Evolutionary conservation across 148 eudicot genomes (phyloP), one percentile per base, ranked within the genome.

Genomic region (Silene uniflora): DNA sequence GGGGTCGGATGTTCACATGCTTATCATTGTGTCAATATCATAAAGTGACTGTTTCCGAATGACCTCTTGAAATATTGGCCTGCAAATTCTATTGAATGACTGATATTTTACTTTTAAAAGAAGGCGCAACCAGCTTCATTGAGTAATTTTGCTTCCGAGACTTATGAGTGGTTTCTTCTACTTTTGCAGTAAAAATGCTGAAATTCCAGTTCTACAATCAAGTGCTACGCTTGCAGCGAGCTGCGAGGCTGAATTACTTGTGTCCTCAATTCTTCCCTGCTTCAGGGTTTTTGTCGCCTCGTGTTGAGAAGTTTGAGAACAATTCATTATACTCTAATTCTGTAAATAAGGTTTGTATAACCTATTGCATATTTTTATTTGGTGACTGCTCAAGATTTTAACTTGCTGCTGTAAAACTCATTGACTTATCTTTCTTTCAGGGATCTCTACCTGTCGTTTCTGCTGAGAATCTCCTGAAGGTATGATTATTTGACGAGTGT

Each of bases 391-490:
- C 73, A 69, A 22, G 10, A 49, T 0, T 47, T 12, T 22, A 69
- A 69, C 49, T 16, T n/a, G 17, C 10, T 18, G 18, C 27, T 32
- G 82, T 22, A 60, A 29, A 1, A 4, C 32, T 29, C 32, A 29
- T 29, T 29, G n/a, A n/a, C 32, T 4, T 1, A 60, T 77, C 52
- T 29, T 4, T 29, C 69, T 78, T 39, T 19, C 96, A 94, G 98
- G 85, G 74, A 25, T 58, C 74, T 62, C 71, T 81, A 75, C 82
- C 71, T 54, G 67, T 82, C 64, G 59, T 76, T 80, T 73, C 88
- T 42, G 97, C 97, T 23, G 97, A 94, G 83, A 94, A 94, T 88
- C 98, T 94, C 70, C 84, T 94, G 61, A 94, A 94, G 98, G 98
- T 94, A 87, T 39, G 13, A 73, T 18, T 32, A 16, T 29, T 29